Evolutionary conservation across 2,329 filamentous ascomycete species (phyloP), one percentile per base, ranked within the genome.

Genomic region (Akanthomyces dipterigenus): DNA sequence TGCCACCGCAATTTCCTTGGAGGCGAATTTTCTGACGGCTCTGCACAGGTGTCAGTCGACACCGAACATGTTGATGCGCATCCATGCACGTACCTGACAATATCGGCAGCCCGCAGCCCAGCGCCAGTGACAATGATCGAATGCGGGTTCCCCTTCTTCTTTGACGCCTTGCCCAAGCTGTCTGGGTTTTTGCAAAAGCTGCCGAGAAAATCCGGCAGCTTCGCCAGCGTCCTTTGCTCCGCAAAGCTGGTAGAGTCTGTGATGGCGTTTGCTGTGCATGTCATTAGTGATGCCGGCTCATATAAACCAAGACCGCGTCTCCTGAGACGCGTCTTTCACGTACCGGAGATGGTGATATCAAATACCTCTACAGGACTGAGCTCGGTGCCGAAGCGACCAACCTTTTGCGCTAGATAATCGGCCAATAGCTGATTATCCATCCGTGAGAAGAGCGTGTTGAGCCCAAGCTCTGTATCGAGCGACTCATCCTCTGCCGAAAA

Each of bases 61-160:
- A n/a, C 20, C 26, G 54, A 20, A 59, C 20, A 57, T 8, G 22
- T 1, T 20, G 3, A 26, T 20, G 16, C n/a, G 36, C 26, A 20
- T 20, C 18, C 50, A 7, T 20, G 26, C 3, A 16, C 73, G 48
- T 77, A 89, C 87, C 88, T 84, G 31, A 89, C 87, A 51, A 97
- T 76, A 70, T 98, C 90, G 18, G 93, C 92, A 5, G 95, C 92
- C 69, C 95, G 82, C 61, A 97, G 79, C 0, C 91, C 95, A 6
- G 93, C 91, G 9, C 86, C 85, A 14, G 93, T 86, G n/a, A 99
- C 83, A 40, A 99, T 85, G 60, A 99, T 81, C 1, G 93, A 98
- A 73, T 98, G 95, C 36, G 90, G 90, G 1, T 86, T 79, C 6
- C 89, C 89, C 45, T 87, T 87, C 68, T 86, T 80, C 75, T 88